These are phyloP conservation scores for Corchorus olitorius DNA, from an alignment of 345 rosid species.

Conservation along the genomic window DNA sequence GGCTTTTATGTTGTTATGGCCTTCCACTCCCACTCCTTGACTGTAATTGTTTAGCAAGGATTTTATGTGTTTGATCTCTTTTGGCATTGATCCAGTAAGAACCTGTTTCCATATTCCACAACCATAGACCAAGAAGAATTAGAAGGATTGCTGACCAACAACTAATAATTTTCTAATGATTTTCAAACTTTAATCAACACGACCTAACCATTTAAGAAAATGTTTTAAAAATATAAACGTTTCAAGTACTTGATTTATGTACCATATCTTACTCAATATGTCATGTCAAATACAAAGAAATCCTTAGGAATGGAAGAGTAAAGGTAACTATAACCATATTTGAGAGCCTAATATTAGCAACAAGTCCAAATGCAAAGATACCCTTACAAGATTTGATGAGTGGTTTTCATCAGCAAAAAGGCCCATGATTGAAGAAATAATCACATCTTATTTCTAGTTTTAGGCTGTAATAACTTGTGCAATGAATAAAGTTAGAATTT, in stretches of 20 bases:
- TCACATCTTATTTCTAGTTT: conserved; percentile 5
- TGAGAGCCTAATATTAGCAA: not conserved
- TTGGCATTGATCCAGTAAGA: conserved; percentile 95
- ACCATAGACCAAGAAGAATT: not conserved
- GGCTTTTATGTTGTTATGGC: not conserved
- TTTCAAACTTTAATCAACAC: too few relatives aligned
- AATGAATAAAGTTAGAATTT: not conserved
- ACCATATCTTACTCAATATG: not conserved
- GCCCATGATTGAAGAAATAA: not conserved
- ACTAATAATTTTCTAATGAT: not conserved
- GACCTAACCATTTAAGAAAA: not conserved
- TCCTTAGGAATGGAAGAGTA: not conserved
- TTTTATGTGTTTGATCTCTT: conserved; percentile 80
- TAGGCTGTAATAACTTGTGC: not conserved
- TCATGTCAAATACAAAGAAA: not conserved
- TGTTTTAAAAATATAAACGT: too few relatives aligned
- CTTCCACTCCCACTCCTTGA: conserved; percentile 17
- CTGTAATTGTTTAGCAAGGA: conserved; percentile 66
- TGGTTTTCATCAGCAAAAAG: not conserved
- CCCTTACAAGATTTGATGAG: not conserved
- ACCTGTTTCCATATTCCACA: conserved; percentile 49
- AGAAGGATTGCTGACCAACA: not conserved
- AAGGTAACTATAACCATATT: not conserved
- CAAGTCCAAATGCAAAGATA: not conserved
- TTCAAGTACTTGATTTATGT: not conserved